Conservation (phyloP, 768 basidiomycete species). For the Amanita pseudoporphyria region DNA sequence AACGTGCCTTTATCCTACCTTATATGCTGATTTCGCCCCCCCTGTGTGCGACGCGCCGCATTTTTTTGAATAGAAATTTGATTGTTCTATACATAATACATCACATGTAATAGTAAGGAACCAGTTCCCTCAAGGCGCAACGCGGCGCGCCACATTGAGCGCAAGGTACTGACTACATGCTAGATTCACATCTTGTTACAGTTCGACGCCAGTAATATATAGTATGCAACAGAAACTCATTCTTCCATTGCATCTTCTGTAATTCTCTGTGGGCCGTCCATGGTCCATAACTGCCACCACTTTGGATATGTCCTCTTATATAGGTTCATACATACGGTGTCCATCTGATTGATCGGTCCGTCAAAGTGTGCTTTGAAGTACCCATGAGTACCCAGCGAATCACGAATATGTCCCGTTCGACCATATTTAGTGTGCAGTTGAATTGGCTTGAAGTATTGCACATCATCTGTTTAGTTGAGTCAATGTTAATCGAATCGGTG, state of each 20-base stretch:
- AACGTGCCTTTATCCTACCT: too few species aligned
- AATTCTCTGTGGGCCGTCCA: constrained; percentile 7
- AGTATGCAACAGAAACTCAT: background rate
- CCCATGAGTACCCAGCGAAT: constrained; percentile 93
- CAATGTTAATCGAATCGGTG: background rate
- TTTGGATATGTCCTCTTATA: constrained; percentile 94
- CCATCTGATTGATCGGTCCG: constrained; percentile 91
- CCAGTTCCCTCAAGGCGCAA: too few species aligned
- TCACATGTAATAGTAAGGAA: too few species aligned
- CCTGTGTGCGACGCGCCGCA: too few species aligned
- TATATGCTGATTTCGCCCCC: too few species aligned
- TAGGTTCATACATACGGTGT: constrained; percentile 89
- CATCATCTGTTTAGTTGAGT: constrained; percentile 51
- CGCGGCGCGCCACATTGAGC: too few species aligned
- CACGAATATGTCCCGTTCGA: constrained; percentile 78
- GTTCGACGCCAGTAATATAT: background rate
- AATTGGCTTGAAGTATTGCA: constrained; percentile 88
- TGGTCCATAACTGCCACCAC: constrained; percentile 57
- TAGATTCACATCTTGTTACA: background rate
- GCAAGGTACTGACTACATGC: background rate
- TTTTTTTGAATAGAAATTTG: too few species aligned
- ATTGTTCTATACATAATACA: too few species aligned
- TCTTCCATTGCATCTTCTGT: constrained; percentile 8
- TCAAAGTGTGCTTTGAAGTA: constrained; percentile 97
- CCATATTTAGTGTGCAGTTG: constrained; percentile 91